Conservation (phyloP, 345 rosid species). For the Bruguiera gymnorhiza region DNA sequence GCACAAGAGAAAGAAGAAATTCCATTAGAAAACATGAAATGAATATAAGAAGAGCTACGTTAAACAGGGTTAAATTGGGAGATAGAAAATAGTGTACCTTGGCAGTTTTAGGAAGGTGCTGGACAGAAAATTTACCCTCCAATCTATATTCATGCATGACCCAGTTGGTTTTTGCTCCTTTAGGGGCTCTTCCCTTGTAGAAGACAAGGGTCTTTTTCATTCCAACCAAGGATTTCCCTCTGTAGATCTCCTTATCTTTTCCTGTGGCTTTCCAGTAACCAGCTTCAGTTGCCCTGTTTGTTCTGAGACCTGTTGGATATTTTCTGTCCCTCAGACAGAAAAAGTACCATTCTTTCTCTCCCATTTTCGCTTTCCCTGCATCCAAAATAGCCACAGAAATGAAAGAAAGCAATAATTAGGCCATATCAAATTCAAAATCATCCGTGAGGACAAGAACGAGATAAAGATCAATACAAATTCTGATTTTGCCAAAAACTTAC, state of each 20-base stretch:
- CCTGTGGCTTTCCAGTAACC: constrained; percentile 99
- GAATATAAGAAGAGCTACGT: not conserved
- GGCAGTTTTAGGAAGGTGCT: constrained; percentile 73
- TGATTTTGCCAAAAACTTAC: constrained; percentile 36
- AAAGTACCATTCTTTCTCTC: constrained; percentile 94
- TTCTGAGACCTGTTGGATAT: constrained; percentile 84
- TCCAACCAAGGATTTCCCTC: constrained; percentile 73
- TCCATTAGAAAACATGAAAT: not conserved
- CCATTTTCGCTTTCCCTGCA: constrained; percentile 95
- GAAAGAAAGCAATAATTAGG: not conserved
- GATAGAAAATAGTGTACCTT: constrained; percentile 39
- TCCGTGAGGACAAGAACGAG: not conserved
- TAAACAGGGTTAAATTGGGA: constrained; percentile 10
- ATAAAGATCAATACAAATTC: not conserved
- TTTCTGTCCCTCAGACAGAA: constrained; percentile 88
- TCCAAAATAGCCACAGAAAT: constrained; percentile 5
- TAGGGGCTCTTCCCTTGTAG: constrained; percentile 86
- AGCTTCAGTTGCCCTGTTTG: constrained; percentile 83
- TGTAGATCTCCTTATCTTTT: constrained; percentile 77
- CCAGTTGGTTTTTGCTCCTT: constrained; percentile 78
- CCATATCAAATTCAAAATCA: not conserved
- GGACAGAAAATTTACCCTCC: constrained; percentile 67
- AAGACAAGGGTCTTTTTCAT: constrained; percentile 96
- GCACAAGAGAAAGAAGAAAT: constrained; percentile 10
- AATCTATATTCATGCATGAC: constrained; percentile 88